Evolutionary conservation across 495 filamentous ascomycete species (phyloP), one percentile per base, ranked within the genome.

Genomic region (Pseudotulostoma volvatum): DNA sequence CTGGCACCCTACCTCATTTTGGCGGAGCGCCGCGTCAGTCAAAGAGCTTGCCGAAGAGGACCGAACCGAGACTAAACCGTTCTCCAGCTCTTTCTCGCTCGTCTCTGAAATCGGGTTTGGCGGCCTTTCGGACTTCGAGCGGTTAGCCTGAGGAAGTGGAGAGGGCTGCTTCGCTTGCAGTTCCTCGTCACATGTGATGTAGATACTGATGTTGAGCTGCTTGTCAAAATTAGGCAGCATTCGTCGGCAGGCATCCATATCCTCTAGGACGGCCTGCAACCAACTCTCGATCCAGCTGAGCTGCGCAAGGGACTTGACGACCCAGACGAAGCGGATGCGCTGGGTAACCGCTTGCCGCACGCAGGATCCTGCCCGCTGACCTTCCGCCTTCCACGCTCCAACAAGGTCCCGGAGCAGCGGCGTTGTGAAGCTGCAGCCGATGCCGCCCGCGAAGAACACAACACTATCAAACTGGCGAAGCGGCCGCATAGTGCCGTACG

Each of bases 281-380:
- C 77, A 68, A 8, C 57, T 52, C n/a, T 71, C 64, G 43, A 84
- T 84, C 66, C 76, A 86, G 19, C 54, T 63, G n/a, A 81, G 55
- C 42, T 87, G 79, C 7, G 73, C 67, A 0, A 70, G 68, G 18
- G 73, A 70, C 44, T 74, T 81, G 30, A 88, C 72, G 15, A 83
- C 71, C 63, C 86, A 76, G 1, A 88, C 59, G 40, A 88, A 82
- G 9, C 74, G 68, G 9, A 87, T 54, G 21, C 71, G 64, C 40
- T 75, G 73, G 9, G 74, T 79, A 37, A 74, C 82, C 4, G 59
- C 52, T 4, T 48, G 25, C 11, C 41, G 44, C 17, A 18, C 3
- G 4, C 5, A 19, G 9, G 39, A 8, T 7, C 36, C 33, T 41
- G 38, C 1, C 38, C 21, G 8, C 42, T 38, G 44, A 30, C 34